Conservation (phyloP, 805 yeast species). For the Wickerhamiella dianesei region DNA sequence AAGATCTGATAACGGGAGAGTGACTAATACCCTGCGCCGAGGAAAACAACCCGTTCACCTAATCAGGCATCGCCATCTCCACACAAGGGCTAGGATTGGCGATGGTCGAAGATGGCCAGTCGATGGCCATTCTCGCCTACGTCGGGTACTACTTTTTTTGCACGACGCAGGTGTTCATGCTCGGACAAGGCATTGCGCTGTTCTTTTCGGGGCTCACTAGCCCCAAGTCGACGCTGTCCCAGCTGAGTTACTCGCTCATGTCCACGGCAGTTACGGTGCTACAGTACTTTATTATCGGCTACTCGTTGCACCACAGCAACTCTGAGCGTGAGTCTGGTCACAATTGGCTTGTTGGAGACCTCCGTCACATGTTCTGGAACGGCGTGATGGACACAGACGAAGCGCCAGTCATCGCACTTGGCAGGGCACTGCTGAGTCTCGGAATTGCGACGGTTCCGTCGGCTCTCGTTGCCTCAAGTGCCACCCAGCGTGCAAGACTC, state of each 20-base stretch:
- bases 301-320: conserved; percentile 39
- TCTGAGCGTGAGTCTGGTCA: conserved; percentile 18
- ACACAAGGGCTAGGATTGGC: neutral
- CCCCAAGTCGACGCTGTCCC: conserved; percentile 51
- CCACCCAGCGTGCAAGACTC: conserved; percentile 57
- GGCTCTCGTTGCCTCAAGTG: conserved; percentile 55
- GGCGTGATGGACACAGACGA: conserved; percentile 25
- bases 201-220: conserved; percentile 55
- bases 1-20: neutral
- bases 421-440: conserved; percentile 39
- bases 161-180: conserved; percentile 10
- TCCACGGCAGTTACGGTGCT: conserved; percentile 45
- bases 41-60: too few relatives aligned
- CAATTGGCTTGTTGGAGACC: conserved; percentile 38
- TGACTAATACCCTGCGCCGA: too few relatives aligned
- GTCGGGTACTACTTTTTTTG: conserved; percentile 17
- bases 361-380: conserved; percentile 38
- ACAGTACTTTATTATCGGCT: conserved; percentile 63
- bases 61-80: neutral
- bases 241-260: conserved; percentile 51
- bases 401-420: conserved; percentile 26
- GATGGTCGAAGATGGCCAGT: conserved; percentile 1
- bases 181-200: conserved; percentile 31
- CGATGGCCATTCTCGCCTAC: conserved; percentile 5
- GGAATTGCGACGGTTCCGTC: conserved; percentile 55